Conservation (phyloP, 2,329 filamentous ascomycete species). For the Podosphaera xanthii region DNA sequence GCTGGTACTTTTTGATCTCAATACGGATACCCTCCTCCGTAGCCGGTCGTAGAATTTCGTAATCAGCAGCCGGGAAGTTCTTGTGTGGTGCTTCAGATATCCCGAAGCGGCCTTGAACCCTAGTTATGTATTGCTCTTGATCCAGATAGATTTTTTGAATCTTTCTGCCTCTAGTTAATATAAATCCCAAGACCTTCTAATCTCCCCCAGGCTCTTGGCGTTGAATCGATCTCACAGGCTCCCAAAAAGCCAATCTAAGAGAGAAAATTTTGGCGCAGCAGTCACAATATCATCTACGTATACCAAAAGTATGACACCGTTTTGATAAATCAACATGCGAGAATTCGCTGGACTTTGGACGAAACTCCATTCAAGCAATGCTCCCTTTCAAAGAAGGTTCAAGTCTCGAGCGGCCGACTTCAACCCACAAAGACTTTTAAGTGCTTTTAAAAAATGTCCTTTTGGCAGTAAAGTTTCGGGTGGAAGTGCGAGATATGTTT, state of each 20-base stretch:
- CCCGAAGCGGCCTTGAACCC: neutral
- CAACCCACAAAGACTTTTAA: neutral
- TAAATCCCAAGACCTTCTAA: neutral
- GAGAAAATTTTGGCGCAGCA: neutral
- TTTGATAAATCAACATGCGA: neutral
- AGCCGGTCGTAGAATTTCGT: neutral
- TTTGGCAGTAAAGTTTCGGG: neutral
- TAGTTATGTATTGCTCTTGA: neutral
- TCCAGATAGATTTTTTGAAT: neutral
- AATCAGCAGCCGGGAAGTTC: neutral
- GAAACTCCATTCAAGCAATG: neutral
- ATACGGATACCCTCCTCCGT: neutral
- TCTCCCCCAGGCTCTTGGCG: too few relatives aligned
- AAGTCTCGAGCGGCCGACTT: neutral
- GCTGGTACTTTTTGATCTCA: neutral
- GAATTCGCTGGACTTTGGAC: neutral
- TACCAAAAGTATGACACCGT: neutral
- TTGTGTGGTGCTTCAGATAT: neutral
- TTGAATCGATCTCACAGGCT: too few relatives aligned
- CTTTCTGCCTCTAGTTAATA: neutral
- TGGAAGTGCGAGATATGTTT: neutral
- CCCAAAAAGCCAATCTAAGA: too few relatives aligned
- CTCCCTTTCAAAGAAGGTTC: neutral
- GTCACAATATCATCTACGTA: neutral
- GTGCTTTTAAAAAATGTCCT: neutral